Conservation (phyloP, 495 filamentous ascomycete species). For the Annulohypoxylon moriforme region DNA sequence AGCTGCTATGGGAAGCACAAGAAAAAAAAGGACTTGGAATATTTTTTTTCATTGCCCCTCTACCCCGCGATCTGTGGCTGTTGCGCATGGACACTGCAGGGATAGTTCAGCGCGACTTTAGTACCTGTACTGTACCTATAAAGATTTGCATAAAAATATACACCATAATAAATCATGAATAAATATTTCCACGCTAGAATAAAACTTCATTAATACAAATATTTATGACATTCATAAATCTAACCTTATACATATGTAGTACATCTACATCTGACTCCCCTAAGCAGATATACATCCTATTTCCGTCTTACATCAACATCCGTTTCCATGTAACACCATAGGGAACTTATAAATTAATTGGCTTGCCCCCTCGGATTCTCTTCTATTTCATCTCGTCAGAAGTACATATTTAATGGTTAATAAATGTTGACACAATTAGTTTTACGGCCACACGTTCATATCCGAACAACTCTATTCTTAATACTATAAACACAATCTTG, state of each 20-base stretch:
- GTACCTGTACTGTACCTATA: not conserved
- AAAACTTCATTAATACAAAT: not conserved
- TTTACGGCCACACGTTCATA: too few species aligned
- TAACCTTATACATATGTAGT: not conserved
- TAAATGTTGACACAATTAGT: too few species aligned
- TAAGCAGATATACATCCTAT: too few species aligned
- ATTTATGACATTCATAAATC: too few species aligned
- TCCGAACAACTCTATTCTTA: not conserved
- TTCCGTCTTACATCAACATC: not conserved
- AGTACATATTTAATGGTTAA: not conserved
- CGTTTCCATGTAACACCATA: not conserved
- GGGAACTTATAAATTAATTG: not conserved
- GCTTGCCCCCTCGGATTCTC: not conserved
- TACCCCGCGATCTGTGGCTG: constrained; percentile 49
- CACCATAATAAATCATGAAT: not conserved
- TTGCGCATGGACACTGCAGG: constrained; percentile 2
- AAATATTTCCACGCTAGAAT: not conserved
- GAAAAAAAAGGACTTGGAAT: constrained; percentile 10
- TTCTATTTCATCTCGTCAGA: not conserved
- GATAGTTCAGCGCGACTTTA: not conserved
- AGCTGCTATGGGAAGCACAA: not conserved
- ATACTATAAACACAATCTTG: not conserved
- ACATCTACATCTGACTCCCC: too few species aligned
- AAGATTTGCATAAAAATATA: not conserved
- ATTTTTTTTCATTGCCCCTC: constrained; percentile 39